These are phyloP conservation scores for Claviceps capensis DNA, from an alignment of 2,329 filamentous ascomycete species.

Conservation along the genomic window DNA sequence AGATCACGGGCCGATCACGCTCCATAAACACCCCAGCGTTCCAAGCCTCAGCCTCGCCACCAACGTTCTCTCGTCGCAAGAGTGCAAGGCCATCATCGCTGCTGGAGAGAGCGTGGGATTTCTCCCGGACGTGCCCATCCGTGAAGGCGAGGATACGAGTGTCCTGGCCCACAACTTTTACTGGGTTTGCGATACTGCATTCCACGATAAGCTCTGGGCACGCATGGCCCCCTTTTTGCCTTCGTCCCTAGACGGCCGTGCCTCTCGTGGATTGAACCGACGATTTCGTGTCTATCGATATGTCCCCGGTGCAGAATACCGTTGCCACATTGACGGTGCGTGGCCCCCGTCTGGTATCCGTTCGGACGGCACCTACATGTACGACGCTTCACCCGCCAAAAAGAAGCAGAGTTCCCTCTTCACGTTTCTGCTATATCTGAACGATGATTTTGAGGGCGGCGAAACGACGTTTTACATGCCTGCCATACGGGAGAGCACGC, in stretches of 20 bases:
- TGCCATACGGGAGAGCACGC: slow-evolving; percentile 45
- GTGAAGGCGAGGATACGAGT: slow-evolving; percentile 50
- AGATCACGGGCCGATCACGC: slow-evolving; percentile 31
- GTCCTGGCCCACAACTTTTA: slow-evolving; percentile 62
- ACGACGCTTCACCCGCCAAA: slow-evolving; percentile 46
- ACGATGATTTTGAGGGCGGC: slow-evolving; percentile 58
- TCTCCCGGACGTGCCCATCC: slow-evolving; percentile 52
- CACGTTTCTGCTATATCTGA: slow-evolving; percentile 56
- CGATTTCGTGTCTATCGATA: slow-evolving; percentile 61
- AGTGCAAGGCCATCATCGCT: slow-evolving; percentile 53
- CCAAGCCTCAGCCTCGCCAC: slow-evolving; percentile 46
- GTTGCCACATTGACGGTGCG: slow-evolving; percentile 57
- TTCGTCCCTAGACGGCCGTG: slow-evolving; percentile 35
- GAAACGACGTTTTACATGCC: slow-evolving; percentile 62
- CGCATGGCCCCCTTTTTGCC: slow-evolving; percentile 48
- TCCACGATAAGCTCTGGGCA: slow-evolving; percentile 49
- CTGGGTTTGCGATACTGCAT: slow-evolving; percentile 52
- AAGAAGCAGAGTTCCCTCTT: slow-evolving; percentile 54
- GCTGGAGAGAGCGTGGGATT: slow-evolving; percentile 53
- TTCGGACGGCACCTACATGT: slow-evolving; percentile 45
- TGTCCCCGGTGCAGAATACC: slow-evolving; percentile 58
- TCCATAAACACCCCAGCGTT: slow-evolving; percentile 47
- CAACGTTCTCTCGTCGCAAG: slow-evolving; percentile 44
- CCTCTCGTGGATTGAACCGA: slow-evolving; percentile 50
- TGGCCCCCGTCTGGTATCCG: slow-evolving; percentile 58